These are phyloP conservation scores for Colletotrichum melonis DNA, from an alignment of 2,329 filamentous ascomycete species.

Conservation along the genomic window DNA sequence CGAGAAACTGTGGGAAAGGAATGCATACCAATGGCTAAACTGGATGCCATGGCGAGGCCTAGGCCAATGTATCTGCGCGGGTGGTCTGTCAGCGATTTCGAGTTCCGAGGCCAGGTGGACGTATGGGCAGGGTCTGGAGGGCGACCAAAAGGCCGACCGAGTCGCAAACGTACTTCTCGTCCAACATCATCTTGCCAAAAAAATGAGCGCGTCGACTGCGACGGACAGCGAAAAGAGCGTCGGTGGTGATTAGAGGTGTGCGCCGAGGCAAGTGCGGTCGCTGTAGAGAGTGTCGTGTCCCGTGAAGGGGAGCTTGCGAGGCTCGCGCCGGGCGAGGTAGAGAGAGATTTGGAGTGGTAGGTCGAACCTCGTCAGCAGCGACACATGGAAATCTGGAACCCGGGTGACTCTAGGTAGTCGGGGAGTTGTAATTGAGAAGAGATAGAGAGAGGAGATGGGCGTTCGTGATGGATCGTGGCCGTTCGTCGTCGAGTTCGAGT, in stretches of 20 bases:
- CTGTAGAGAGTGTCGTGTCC: slow-evolving; percentile 27
- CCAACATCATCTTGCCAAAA: slow-evolving; percentile 37
- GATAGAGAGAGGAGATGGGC: background rate
- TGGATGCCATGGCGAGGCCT: slow-evolving; percentile 79
- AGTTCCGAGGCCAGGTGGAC: slow-evolving; percentile 12
- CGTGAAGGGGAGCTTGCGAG: slow-evolving; percentile 31
- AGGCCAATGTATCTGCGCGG: slow-evolving; percentile 77
- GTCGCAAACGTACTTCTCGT: slow-evolving; percentile 38
- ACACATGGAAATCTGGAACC: slow-evolving; percentile 30
- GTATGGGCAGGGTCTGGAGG: background rate
- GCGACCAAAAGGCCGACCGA: background rate
- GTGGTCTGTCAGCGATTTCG: slow-evolving; percentile 44
- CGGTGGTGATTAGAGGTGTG: slow-evolving; percentile 4
- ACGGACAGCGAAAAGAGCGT: slow-evolving; percentile 29
- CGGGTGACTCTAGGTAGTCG: slow-evolving; percentile 13
- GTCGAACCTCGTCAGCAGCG: slow-evolving; percentile 33
- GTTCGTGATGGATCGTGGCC: slow-evolving; percentile 8
- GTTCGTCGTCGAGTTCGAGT: slow-evolving; percentile 17
- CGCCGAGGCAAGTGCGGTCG: slow-evolving; percentile 21
- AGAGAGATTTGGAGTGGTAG: slow-evolving; percentile 11
- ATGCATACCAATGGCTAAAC: slow-evolving; percentile 76
- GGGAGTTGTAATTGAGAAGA: background rate
- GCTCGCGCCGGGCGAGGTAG: slow-evolving; percentile 41
- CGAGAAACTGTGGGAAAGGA: slow-evolving; percentile 3
- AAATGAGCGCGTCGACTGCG: slow-evolving; percentile 25